These are phyloP conservation scores for Candida loeiensis DNA, from an alignment of 805 yeast genomes.

Conservation along the genomic window DNA sequence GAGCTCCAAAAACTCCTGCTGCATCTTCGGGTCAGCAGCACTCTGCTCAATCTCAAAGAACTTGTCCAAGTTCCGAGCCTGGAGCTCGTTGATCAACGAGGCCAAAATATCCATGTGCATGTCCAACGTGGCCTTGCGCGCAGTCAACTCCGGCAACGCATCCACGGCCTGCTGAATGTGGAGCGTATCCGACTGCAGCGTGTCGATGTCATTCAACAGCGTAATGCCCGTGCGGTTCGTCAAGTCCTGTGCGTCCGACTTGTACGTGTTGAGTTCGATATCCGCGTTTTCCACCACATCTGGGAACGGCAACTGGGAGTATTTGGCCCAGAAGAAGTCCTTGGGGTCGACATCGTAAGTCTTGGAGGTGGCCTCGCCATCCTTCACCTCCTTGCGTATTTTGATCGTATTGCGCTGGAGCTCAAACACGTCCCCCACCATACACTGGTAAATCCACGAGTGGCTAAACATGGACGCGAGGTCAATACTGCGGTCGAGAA, in stretches of 20 bases:
- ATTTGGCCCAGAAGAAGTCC: constrained; percentile 88
- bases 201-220: constrained; percentile 73
- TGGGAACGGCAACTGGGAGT: constrained; percentile 89
- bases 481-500: constrained; percentile 87
- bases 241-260: constrained; percentile 81
- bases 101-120: constrained; percentile 96
- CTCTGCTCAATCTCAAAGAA: constrained; percentile 93
- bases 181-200: constrained; percentile 53
- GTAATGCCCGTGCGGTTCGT: constrained; percentile 72
- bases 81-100: constrained; percentile 74
- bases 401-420: constrained; percentile 80
- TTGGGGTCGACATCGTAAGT: constrained; percentile 86
- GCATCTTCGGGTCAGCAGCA: constrained; percentile 56
- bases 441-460: constrained; percentile 96
- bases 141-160: constrained; percentile 87
- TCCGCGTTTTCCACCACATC: constrained; percentile 99
- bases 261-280: constrained; percentile 72
- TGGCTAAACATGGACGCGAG: constrained; percentile 92
- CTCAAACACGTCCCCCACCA: constrained; percentile 88
- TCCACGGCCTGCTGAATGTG: constrained; percentile 84
- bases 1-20: constrained; percentile 57
- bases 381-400: constrained; percentile 38
- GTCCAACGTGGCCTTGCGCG: constrained; percentile 82
- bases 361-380: constrained; percentile 36
- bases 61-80: constrained; percentile 82